Evolutionary conservation across 2,329 filamentous ascomycete genomes (phyloP), one percentile per base, ranked within the genome.

Genomic region (Hypoxylon sp.): DNA sequence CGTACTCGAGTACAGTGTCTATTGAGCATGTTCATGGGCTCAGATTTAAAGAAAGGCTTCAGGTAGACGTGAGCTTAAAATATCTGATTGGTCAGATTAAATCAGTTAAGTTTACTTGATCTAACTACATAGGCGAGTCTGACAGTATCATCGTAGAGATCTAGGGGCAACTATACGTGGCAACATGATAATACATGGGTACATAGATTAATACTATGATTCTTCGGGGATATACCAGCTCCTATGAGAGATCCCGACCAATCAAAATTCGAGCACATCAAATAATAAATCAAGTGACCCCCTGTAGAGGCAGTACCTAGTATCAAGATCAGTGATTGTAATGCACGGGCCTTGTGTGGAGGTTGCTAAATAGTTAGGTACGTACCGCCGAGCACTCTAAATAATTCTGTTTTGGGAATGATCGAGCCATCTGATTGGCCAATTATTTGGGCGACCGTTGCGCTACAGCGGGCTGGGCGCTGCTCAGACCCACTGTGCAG

Each of bases 381-480:
- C 34, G 32, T 62, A 32, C 32, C 41, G 30, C 12, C 12, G 21
- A 8, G 4, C 12, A 16, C 11, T 2, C 51, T 21, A 45, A 45
- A 19, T 21, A 37, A 61, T 66, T 56, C 59, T 27, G 9, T 58
- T 69, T 69, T 61, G 5, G 60, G 66, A 61, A 48, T 9, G n/a
- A 1, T 5, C 39, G 30, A 5, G 37, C 43, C 3, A 45, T 48
- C 5, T 63, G 56, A 64, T 69, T 61, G 63, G 66, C 9, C 27
- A 7, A 29, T 51, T 14, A 50, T 14, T 30, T 21, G 12, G 16
- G 37, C 14, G 46, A 16, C 12, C 14, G 12, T 27, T 23, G 23
- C 25, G 5, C 21, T 39, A 46, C 27, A 30, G 45, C 9, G 29
- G 43, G 5, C 14, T 2, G 19, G n/a, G 25, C 25, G 43, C 37